Percentiles rank a stretch among this genome's conserved stretches.
Evolutionary conservation across 148 eudicot species (phyloP).

Genomic region (Heliamphora exappendiculata): DNA sequence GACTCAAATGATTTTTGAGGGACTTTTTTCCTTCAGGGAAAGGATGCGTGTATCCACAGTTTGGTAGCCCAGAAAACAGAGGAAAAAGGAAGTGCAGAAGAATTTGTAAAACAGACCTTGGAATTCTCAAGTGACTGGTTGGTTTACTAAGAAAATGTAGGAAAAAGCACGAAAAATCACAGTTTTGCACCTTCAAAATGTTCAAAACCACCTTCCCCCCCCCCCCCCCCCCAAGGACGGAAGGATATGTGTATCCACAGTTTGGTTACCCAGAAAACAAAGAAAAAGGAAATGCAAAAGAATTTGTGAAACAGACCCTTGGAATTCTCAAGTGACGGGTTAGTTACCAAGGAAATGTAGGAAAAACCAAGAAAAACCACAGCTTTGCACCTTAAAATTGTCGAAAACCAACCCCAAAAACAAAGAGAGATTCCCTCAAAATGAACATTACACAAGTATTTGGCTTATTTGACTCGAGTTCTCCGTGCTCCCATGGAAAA

Average conservation of each 20-base stretch:
- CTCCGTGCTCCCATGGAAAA: neutral
- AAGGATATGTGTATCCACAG: too few species aligned
- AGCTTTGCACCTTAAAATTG: neutral
- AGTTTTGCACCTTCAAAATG: too few species aligned
- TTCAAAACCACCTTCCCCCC: too few species aligned
- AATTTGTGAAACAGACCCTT: too few species aligned
- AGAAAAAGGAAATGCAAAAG: neutral
- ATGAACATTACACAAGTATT: neutral
- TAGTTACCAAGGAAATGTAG: constrained; percentile 4
- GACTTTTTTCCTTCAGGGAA: neutral
- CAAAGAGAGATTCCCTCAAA: neutral
- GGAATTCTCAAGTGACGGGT: neutral
- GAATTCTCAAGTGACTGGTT: too few species aligned
- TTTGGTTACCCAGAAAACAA: neutral
- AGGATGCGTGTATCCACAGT: neutral
- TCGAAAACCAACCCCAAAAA: neutral
- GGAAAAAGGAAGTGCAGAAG: neutral
- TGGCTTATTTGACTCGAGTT: neutral
- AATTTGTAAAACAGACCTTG: constrained; percentile 17
- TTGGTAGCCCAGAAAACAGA: neutral
- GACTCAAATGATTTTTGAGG: neutral
- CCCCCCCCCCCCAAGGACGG: too few species aligned
- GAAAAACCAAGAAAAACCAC: neutral
- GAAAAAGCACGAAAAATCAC: too few species aligned
- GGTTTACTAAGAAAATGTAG: too few species aligned